Percentiles rank a stretch among this genome's conserved stretches.
Evolutionary conservation across 768 basidiomycete species (phyloP).

Genomic region (Suillus subalutaceus): DNA sequence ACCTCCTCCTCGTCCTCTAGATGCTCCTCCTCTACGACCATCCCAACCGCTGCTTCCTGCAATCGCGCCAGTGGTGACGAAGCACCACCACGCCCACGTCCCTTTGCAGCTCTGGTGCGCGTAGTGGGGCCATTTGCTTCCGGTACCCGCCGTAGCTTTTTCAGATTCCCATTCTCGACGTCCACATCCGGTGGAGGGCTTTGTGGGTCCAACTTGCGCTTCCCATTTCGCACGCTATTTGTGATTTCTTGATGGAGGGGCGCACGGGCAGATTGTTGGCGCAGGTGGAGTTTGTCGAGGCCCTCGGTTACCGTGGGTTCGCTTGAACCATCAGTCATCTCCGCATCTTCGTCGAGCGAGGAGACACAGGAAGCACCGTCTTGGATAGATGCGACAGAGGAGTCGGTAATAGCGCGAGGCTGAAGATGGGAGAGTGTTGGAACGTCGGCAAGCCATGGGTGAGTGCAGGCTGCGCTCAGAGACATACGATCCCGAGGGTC

Average conservation of each 20-base stretch:
- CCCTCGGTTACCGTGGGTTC: conserved; percentile 35
- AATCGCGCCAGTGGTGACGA: conserved; percentile 21
- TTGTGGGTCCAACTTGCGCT: conserved; percentile 40
- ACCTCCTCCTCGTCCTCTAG: conserved; percentile 22
- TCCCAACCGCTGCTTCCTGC: conserved; percentile 29
- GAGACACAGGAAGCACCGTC: conserved; percentile 14
- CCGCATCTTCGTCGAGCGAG: conserved; percentile 16
- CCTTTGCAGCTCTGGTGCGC: conserved; percentile 15
- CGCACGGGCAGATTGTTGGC: conserved; percentile 22
- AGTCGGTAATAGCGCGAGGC: conserved; percentile 15
- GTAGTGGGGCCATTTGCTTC: conserved; percentile 22
- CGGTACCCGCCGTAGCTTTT: conserved; percentile 23
- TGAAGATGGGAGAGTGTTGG: not conserved
- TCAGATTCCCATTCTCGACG: conserved; percentile 20
- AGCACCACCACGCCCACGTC: conserved; percentile 23
- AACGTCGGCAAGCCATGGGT: conserved; percentile 68
- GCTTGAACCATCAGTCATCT: conserved; percentile 18
- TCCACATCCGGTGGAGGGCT: conserved; percentile 27
- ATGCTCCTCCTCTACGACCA: conserved; percentile 33
- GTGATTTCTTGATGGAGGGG: conserved; percentile 34
- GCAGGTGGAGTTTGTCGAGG: conserved; percentile 37
- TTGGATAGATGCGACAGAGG: conserved; percentile 26
- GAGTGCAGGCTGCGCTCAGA: conserved; percentile 63
- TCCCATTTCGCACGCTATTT: conserved; percentile 33
- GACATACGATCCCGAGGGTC: conserved; percentile 74